Evolutionary conservation across 495 filamentous ascomycete genomes (phyloP).

Genomic region (Pyronema omphalodes): DNA sequence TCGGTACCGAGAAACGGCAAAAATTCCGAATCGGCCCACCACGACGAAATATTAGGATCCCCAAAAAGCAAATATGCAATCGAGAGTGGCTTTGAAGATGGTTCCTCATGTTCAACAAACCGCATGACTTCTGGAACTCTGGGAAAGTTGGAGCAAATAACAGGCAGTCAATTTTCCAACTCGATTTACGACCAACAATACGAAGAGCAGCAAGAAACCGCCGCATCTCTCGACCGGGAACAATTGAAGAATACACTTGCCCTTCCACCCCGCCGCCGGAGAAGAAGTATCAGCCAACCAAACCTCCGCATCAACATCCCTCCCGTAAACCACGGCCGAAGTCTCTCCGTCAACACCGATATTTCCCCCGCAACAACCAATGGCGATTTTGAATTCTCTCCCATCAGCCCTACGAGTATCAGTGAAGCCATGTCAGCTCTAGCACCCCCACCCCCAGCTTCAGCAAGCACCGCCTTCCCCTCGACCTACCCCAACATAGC

Average conservation of each 20-base stretch:
- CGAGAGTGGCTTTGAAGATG: slow-evolving; percentile 4
- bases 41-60: neutral
- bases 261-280: neutral
- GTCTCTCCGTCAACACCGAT: slow-evolving; percentile 6
- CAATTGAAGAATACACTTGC: slow-evolving; percentile 8
- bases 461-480: neutral
- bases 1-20: neutral
- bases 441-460: neutral
- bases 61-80: slow-evolving; percentile 5
- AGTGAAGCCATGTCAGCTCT: neutral
- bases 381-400: slow-evolving; percentile 3
- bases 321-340: neutral
- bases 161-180: slow-evolving; percentile 17
- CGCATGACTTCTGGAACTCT: slow-evolving; percentile 1
- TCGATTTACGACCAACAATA: slow-evolving; percentile 10
- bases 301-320: slow-evolving; percentile 1
- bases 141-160: slow-evolving; percentile 22
- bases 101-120: neutral
- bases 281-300: slow-evolving; percentile 3
- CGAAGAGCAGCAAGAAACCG: neutral
- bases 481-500: slow-evolving; percentile 1
- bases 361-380: slow-evolving; percentile 7
- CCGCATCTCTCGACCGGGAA: slow-evolving; percentile 8
- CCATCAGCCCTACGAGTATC: neutral
- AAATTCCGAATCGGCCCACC: neutral